A percentile compares a stretch with the other conserved stretches of the same genome.
Conservation (phyloP, 768 basidiomycete species). For the Austroboletus festivus region DNA sequence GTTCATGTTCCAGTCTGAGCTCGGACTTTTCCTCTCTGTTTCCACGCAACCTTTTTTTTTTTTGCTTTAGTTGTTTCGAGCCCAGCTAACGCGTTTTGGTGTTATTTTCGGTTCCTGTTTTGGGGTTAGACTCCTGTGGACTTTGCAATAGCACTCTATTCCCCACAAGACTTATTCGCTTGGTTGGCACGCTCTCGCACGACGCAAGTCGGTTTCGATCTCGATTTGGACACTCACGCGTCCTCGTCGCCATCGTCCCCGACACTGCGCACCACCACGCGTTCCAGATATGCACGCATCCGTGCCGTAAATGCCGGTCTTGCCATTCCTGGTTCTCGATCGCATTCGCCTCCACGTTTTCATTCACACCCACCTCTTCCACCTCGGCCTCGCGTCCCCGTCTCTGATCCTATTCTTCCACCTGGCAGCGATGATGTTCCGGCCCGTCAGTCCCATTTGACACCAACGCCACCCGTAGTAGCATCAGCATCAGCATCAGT, state of each 20-base stretch:
- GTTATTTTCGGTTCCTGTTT: too few species aligned
- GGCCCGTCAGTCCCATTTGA: neutral
- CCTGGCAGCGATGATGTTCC: neutral
- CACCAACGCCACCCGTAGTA: too few species aligned
- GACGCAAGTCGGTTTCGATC: too few species aligned
- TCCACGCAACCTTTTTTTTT: neutral
- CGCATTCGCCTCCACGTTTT: slow-evolving; percentile 5
- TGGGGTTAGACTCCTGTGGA: slow-evolving; percentile 42
- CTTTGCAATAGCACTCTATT: slow-evolving; percentile 39
- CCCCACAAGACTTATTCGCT: slow-evolving; percentile 32
- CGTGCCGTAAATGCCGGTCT: slow-evolving; percentile 53
- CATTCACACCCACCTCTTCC: neutral
- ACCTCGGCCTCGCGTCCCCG: neutral
- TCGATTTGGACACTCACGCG: too few species aligned
- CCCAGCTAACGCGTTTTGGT: too few species aligned
- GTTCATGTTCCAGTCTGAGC: too few species aligned
- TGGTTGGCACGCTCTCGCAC: neutral
- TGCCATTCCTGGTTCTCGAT: slow-evolving; percentile 34
- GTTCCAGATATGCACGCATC: slow-evolving; percentile 55
- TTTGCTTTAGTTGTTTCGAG: too few species aligned
- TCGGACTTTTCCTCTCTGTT: neutral
- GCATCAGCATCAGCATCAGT: too few species aligned
- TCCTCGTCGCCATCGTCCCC: neutral
- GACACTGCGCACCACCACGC: slow-evolving; percentile 26
- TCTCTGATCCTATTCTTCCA: too few species aligned